A percentile compares a stretch with the other conserved stretches of the same genome.
phyloP scores from a whole-genome alignment of 2,329 filamentous ascomycete genomes.

The Hypoxylon sp. region DNA sequence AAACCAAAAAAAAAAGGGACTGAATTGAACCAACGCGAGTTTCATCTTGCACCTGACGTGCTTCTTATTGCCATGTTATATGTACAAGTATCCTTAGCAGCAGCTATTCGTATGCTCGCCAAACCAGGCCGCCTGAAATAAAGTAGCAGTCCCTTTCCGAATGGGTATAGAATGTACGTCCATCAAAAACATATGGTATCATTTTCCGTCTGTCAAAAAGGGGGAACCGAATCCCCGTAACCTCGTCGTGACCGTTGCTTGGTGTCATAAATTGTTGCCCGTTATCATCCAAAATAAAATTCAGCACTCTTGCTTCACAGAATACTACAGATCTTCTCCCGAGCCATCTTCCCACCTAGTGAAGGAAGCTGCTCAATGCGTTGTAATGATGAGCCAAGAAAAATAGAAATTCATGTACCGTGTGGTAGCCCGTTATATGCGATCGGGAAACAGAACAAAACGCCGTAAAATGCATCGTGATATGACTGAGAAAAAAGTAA shows the following conservation, averaged over 20 bases:
- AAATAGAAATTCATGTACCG: neutral
- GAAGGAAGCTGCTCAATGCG: slow-evolving; percentile 15
- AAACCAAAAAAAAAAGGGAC: too few species aligned
- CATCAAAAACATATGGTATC: slow-evolving; percentile 36
- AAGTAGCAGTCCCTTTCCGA: slow-evolving; percentile 13
- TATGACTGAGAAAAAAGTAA: slow-evolving; percentile 11
- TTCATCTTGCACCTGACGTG: too few species aligned
- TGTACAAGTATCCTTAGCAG: slow-evolving; percentile 20
- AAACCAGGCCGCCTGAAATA: slow-evolving; percentile 12
- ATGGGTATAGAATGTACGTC: slow-evolving; percentile 33
- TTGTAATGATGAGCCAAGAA: slow-evolving; percentile 19
- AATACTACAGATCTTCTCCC: slow-evolving; percentile 7
- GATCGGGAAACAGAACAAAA: slow-evolving; percentile 23
- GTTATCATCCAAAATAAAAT: slow-evolving; percentile 33
- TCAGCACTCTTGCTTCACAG: slow-evolving; percentile 12
- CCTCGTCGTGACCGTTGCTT: slow-evolving; percentile 32
- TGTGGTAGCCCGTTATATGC: slow-evolving; percentile 14
- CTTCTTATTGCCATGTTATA: slow-evolving; percentile 30
- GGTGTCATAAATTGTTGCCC: slow-evolving; percentile 36
- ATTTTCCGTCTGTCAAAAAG: slow-evolving; percentile 20
- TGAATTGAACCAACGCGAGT: too few species aligned
- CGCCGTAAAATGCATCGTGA: slow-evolving; percentile 35
- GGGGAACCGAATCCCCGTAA: slow-evolving; percentile 9
- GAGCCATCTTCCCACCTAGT: neutral
- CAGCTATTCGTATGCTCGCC: slow-evolving; percentile 16